Evolutionary conservation across 208 protist genomes (phyloP).

Genomic region (Perkinsela sp.): DNA sequence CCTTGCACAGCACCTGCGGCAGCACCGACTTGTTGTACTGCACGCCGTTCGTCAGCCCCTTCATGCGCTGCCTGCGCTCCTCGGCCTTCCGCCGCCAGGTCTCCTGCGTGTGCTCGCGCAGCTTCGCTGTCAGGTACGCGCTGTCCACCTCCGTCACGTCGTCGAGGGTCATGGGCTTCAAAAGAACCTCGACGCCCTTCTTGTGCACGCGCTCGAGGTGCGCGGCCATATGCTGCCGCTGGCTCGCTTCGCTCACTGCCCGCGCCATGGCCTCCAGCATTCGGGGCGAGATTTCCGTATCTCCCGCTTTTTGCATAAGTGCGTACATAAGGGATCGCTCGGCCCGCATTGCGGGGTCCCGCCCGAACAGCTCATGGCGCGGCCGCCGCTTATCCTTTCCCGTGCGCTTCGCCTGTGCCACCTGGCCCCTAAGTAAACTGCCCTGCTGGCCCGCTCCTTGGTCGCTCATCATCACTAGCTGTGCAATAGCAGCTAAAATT

Average conservation of each 20-base stretch:
- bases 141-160: background rate
- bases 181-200: background rate
- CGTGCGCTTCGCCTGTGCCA: too few relatives aligned
- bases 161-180: background rate
- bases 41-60: background rate
- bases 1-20: background rate
- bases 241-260: background rate
- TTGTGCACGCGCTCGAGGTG: background rate
- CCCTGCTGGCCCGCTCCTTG: too few relatives aligned
- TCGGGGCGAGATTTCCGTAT: too few relatives aligned
- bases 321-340: too few relatives aligned
- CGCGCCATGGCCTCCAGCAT: too few relatives aligned
- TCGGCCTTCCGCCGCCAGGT: background rate
- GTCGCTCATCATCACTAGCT: too few relatives aligned
- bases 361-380: too few relatives aligned
- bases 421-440: too few relatives aligned
- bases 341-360: too few relatives aligned
- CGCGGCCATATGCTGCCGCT: background rate
- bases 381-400: too few relatives aligned
- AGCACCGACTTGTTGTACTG: background rate
- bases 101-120: background rate
- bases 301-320: too few relatives aligned
- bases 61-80: background rate
- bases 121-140: background rate
- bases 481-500: too few relatives aligned